phyloP scores from a whole-genome alignment of 257 asterid species.

The Ilex aquifolium region DNA sequence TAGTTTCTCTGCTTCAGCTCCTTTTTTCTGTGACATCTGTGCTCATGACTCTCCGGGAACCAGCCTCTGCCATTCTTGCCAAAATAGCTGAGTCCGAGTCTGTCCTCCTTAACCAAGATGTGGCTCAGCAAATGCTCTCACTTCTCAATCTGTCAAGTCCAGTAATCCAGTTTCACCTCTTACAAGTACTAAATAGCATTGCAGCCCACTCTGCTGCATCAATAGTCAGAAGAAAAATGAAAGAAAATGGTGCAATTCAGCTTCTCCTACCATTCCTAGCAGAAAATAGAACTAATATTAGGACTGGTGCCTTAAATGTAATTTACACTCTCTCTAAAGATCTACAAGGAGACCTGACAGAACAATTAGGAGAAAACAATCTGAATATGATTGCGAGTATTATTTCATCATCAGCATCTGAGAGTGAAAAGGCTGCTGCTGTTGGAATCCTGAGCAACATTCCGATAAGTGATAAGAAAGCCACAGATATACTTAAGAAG shows the following conservation, averaged over 20 bases:
- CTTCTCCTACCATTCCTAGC: slow-evolving; percentile 58
- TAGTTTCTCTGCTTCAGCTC: slow-evolving; percentile 64
- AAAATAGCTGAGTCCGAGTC: slow-evolving; percentile 65
- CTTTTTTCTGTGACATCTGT: slow-evolving; percentile 91
- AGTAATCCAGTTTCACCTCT: slow-evolving; percentile 56
- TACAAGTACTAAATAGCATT: slow-evolving; percentile 67
- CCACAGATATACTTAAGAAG: slow-evolving; percentile 48
- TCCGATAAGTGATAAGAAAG: slow-evolving; percentile 47
- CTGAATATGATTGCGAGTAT: slow-evolving; percentile 31
- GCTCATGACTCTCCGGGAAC: slow-evolving; percentile 74
- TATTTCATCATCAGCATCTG: slow-evolving; percentile 30
- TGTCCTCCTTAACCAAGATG: slow-evolving; percentile 51
- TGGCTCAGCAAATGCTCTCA: slow-evolving; percentile 87
- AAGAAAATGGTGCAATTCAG: slow-evolving; percentile 60
- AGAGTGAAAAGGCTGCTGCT: slow-evolving; percentile 57
- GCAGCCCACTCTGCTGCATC: slow-evolving; percentile 45
- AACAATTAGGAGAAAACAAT: slow-evolving; percentile 49
- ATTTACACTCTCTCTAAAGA: slow-evolving; percentile 44
- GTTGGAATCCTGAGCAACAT: slow-evolving; percentile 67
- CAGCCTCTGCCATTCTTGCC: slow-evolving; percentile 89
- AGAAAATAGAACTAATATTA: slow-evolving; percentile 36
- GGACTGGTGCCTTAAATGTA: slow-evolving; percentile 46
- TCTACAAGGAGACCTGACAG: slow-evolving; percentile 39
- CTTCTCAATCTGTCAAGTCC: slow-evolving; percentile 75
- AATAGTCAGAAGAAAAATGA: slow-evolving; percentile 58